Percentiles rank a stretch among this genome's conserved stretches.
Conservation (phyloP, 169 alveolate species). For the Plasmodium gonderi region DNA sequence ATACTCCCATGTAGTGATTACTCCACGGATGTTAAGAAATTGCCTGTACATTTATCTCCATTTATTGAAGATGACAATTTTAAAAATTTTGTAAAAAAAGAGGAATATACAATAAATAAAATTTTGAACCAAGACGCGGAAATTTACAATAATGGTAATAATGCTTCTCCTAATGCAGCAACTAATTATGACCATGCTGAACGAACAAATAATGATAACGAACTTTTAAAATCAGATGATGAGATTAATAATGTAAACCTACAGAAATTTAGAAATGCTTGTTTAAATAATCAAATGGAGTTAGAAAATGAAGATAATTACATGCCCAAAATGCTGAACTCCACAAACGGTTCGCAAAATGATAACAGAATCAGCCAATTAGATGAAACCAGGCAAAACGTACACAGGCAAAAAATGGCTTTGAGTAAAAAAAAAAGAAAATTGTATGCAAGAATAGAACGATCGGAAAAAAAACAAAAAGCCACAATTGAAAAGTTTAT, state of each 20-base stretch:
- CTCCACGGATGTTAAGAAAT: constrained; percentile 89
- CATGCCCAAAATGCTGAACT: neutral
- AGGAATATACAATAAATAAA: constrained; percentile 51
- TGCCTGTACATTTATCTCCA: constrained; percentile 98
- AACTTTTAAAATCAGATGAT: constrained; percentile 8
- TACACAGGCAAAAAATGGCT: constrained; percentile 38
- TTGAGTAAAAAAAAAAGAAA: constrained; percentile 60
- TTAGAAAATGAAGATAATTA: constrained; percentile 32
- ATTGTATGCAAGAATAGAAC: constrained; percentile 25
- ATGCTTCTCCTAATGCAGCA: neutral
- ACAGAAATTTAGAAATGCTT: neutral
- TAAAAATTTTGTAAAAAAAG: constrained; percentile 63
- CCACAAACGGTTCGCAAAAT: neutral
- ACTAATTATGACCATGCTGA: neutral
- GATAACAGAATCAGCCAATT: neutral
- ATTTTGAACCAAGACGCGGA: neutral
- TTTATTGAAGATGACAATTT: constrained; percentile 80
- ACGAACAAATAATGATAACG: neutral
- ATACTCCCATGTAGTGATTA: constrained; percentile 92
- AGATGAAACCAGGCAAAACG: neutral
- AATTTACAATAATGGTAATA: neutral
- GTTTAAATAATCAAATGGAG: constrained; percentile 46
- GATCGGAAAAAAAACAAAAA: constrained; percentile 34
- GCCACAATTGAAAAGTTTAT: constrained; percentile 24
- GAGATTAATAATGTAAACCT: constrained; percentile 6